A percentile compares a stretch with the other conserved stretches of the same genome.
These are phyloP conservation scores for Angophora floribunda DNA, from an alignment of 345 rosid species.

Conservation along the genomic window DNA sequence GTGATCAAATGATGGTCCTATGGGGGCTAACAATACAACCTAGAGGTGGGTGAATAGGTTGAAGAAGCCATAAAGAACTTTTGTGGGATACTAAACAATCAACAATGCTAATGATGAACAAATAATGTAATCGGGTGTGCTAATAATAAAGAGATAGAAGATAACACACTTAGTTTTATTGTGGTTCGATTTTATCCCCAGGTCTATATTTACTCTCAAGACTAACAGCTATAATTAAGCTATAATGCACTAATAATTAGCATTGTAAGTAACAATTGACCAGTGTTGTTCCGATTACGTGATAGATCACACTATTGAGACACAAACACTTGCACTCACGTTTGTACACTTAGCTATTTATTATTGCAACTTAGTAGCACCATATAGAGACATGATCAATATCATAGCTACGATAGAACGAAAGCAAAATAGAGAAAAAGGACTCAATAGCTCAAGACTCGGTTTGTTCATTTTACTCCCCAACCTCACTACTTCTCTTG, in stretches of 20 bases:
- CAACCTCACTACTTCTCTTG: neutral
- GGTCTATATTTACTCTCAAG: neutral
- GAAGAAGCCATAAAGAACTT: too few species aligned
- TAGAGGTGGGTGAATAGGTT: too few species aligned
- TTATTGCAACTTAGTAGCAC: neutral
- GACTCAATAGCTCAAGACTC: neutral
- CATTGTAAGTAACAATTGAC: neutral
- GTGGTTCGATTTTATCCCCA: neutral
- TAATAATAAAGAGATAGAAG: neutral
- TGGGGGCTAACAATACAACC: too few species aligned
- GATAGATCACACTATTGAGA: neutral
- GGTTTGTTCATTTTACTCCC: neutral
- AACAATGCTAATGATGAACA: neutral
- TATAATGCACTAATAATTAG: neutral
- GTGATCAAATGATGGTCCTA: too few species aligned
- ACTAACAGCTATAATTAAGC: neutral
- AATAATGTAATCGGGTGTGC: neutral
- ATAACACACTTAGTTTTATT: neutral
- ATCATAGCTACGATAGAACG: neutral
- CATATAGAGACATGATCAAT: neutral
- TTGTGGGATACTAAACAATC: too few species aligned
- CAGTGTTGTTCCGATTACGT: neutral
- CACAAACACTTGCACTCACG: too few species aligned
- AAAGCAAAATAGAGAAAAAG: neutral
- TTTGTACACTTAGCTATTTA: neutral